These are phyloP conservation scores for Cyclospora cayetanensis DNA, from an alignment of 169 alveolate genomes.

Conservation along the genomic window DNA sequence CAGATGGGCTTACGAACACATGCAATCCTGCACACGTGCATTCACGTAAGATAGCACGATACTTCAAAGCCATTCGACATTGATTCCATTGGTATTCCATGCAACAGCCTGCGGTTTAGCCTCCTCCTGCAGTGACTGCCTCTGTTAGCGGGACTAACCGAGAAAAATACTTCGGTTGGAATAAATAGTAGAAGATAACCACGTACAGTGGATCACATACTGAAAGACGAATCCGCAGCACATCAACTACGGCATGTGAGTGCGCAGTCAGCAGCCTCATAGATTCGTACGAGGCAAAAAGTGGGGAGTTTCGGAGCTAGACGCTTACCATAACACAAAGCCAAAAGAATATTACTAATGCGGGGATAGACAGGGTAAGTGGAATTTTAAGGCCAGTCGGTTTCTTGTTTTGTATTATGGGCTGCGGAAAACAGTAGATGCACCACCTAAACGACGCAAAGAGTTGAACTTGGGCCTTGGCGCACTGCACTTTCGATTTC, in stretches of 20 bases:
- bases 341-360: conserved; percentile 62
- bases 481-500: too few relatives aligned
- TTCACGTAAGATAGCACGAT: too few relatives aligned
- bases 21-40: background rate
- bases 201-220: conserved; percentile 90
- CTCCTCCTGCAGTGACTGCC: background rate
- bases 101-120: background rate
- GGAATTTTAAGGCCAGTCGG: conserved; percentile 29
- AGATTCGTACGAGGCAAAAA: too few relatives aligned
- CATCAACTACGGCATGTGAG: too few relatives aligned
- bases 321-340: conserved; percentile 56
- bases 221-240: conserved; percentile 75
- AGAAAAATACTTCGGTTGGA: conserved; percentile 93
- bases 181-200: conserved; percentile 94
- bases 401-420: background rate
- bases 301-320: too few relatives aligned
- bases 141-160: conserved; percentile 62
- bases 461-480: background rate
- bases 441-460: background rate
- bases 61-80: too few relatives aligned
- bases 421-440: conserved; percentile 32
- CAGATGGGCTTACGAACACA: too few relatives aligned
- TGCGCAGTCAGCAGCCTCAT: too few relatives aligned
- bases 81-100: background rate
- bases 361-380: conserved; percentile 40